Conservation (phyloP, 306 rosid genomes). For the Carpinus fangiana region DNA sequence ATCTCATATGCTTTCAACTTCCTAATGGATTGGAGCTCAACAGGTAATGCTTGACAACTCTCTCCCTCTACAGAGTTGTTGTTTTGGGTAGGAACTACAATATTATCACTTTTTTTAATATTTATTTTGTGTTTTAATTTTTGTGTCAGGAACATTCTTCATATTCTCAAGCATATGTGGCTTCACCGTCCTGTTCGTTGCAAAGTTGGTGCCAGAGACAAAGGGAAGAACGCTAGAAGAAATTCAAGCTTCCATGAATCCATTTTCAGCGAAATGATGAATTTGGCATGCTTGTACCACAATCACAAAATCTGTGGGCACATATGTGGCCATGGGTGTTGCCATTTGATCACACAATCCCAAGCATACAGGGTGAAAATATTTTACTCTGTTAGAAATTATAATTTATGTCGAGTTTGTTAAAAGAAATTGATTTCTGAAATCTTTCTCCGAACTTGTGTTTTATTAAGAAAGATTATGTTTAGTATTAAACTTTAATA, state of each 20-base stretch:
- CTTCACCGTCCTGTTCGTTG: conserved; percentile 51
- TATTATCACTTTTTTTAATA: neutral
- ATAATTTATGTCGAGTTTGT: too few species aligned
- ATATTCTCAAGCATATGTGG: conserved; percentile 57
- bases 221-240: conserved; percentile 81
- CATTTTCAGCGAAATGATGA: conserved; percentile 32
- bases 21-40: conserved; percentile 70
- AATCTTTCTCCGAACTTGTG: too few species aligned
- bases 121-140: neutral
- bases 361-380: too few species aligned
- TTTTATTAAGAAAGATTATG: too few species aligned
- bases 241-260: conserved; percentile 60
- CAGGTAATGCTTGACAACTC: conserved; percentile 42
- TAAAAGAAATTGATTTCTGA: too few species aligned
- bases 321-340: too few species aligned
- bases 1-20: conserved; percentile 67
- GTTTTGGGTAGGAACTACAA: neutral
- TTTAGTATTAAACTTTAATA: too few species aligned
- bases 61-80: neutral
- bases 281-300: neutral
- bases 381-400: too few species aligned
- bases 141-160: conserved; percentile 65
- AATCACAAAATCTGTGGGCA: too few species aligned
- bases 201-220: conserved; percentile 77
- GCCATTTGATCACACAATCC: too few species aligned